Conservation (phyloP, 2,329 filamentous ascomycete genomes). For the Fusarium humuli region DNA sequence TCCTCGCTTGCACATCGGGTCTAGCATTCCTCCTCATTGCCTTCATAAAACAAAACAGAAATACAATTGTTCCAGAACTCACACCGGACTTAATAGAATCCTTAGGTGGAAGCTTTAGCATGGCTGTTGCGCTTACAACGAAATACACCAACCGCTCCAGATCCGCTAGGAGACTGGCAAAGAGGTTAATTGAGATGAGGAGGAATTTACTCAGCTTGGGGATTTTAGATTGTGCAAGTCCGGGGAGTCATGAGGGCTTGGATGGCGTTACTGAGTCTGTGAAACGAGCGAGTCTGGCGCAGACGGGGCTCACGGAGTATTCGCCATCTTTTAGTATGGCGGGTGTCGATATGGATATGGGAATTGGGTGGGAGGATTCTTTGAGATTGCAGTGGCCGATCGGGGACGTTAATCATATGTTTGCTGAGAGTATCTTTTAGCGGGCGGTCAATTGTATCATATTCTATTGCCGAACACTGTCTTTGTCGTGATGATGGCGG, state of each 20-base stretch:
- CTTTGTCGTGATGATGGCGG: not conserved
- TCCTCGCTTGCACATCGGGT: conserved; percentile 21
- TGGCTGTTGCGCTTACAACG: conserved; percentile 22
- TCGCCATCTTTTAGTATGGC: conserved; percentile 14
- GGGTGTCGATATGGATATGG: conserved; percentile 26
- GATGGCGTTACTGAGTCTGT: conserved; percentile 23
- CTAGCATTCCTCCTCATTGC: conserved; percentile 27
- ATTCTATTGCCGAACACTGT: not conserved
- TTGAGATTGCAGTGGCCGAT: conserved; percentile 29
- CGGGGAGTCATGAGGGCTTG: conserved; percentile 13
- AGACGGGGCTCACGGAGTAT: conserved; percentile 8
- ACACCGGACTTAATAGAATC: conserved; percentile 22
- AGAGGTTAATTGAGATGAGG: conserved; percentile 25
- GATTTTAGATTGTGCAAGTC: conserved; percentile 7
- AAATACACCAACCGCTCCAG: conserved; percentile 22
- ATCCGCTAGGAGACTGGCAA: conserved; percentile 20
- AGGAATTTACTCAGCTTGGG: conserved; percentile 13
- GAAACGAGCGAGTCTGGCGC: conserved; percentile 8
- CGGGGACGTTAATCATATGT: conserved; percentile 35
- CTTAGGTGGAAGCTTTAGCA: conserved; percentile 22
- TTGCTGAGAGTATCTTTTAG: conserved; percentile 31
- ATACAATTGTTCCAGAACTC: conserved; percentile 13
- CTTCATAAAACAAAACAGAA: conserved; percentile 33
- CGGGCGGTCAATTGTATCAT: not conserved
- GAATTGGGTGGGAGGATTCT: conserved; percentile 31